Conservation (phyloP, 495 filamentous ascomycete species). For the Aspergillus ellipticus region DNA sequence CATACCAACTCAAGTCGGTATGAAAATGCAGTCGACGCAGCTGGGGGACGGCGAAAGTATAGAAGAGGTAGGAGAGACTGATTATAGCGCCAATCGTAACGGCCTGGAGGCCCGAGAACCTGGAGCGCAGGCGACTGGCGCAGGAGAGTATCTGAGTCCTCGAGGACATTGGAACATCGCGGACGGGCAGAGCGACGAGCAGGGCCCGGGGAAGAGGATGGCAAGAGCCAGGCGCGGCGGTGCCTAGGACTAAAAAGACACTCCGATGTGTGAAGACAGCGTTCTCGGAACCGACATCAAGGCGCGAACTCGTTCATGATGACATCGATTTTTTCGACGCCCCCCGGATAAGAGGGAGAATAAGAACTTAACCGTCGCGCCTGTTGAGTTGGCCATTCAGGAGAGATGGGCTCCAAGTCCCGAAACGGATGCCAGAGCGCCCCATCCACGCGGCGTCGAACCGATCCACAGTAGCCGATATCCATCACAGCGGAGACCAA, state of each 20-base stretch:
- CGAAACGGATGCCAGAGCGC: not conserved
- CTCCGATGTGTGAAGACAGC: not conserved
- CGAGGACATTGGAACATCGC: slow-evolving; percentile 32
- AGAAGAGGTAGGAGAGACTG: slow-evolving; percentile 25
- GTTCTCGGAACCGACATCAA: not conserved
- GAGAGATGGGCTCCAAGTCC: not conserved
- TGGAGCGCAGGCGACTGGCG: slow-evolving; percentile 18
- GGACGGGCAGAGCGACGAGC: not conserved
- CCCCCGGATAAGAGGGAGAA: not conserved
- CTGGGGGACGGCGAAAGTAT: slow-evolving; percentile 27
- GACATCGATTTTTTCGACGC: not conserved
- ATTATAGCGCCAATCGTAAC: slow-evolving; percentile 7
- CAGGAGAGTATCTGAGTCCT: slow-evolving; percentile 19
- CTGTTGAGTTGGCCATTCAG: not conserved
- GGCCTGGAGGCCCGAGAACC: slow-evolving; percentile 19
- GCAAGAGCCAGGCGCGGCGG: not conserved
- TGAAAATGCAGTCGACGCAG: slow-evolving; percentile 30
- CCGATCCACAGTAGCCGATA: not conserved
- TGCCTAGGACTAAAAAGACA: not conserved
- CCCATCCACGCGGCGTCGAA: not conserved
- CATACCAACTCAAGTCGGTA: slow-evolving; percentile 31
- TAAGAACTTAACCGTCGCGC: not conserved
- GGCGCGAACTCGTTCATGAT: not conserved
- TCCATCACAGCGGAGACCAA: not conserved
- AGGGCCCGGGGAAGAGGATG: not conserved